Evolutionary conservation across 768 basidiomycete genomes (phyloP), one percentile per base, ranked within the genome.

Genomic region (Collybia nuda): DNA sequence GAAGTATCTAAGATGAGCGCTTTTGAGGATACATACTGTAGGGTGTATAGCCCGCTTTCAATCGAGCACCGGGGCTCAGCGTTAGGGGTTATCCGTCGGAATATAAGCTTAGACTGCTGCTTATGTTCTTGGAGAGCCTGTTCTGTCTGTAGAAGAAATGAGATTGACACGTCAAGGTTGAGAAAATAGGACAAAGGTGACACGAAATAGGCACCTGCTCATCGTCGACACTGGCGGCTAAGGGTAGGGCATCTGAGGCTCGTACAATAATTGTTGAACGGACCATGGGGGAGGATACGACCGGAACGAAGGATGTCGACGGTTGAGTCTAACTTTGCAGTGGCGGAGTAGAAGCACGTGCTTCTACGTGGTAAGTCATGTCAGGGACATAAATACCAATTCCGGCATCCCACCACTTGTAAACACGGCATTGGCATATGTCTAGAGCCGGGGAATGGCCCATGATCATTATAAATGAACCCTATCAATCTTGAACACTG

Each of bases 51-150:
- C 0, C 93, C 95, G 52, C 90, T 93, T 66, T 99, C 97, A 59
- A 99, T 98, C 4, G 93, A 97, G 67, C 97, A 98, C 29, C 90
- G 82, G 7, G 95, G 93, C 67, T 99, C 97, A 18, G 91, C 86
- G 67, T 98, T 94, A 40, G 93, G 84, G 22, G 90, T 92, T 62
- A 99, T 86, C 35, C 97, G 85, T 52, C 95, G 82, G 67, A 98
- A 98, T 61, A 99, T 88, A 59, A 99, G 80, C 68, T 99, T 99
- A 26, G 95, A 85, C 67, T 99, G 96, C 59, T 98, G 96, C 67
- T 99, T 99, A 77, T 98, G 93, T 70, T 98, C 97, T 64, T 94
- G 92, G 36, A 99, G 75, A 49, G 87, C 79, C 64, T 90, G 88
- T 69, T 98, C 95, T 57, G 93, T 97, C 96, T 98, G 42, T 45